These are phyloP conservation scores for Fusarium sp. DNA, from an alignment of 2,329 filamentous ascomycete genomes.

Conservation along the genomic window DNA sequence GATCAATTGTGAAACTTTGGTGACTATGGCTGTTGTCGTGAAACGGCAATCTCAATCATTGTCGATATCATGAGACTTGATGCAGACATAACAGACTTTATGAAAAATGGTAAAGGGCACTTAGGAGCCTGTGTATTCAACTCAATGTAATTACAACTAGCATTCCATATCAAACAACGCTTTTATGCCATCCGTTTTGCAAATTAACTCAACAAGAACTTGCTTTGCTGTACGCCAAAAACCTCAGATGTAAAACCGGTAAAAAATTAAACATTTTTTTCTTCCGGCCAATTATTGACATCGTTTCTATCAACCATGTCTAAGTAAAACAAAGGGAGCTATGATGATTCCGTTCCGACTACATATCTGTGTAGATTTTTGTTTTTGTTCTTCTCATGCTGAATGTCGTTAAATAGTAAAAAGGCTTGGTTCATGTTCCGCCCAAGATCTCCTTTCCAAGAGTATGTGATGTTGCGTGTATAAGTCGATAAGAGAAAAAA, in stretches of 20 bases:
- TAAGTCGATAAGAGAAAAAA: conserved; percentile 12
- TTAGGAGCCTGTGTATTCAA: conserved; percentile 4
- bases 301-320: conserved; percentile 45
- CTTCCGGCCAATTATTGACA: conserved; percentile 45
- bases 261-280: conserved; percentile 43
- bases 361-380: conserved; percentile 47
- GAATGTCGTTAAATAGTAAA: conserved; percentile 45
- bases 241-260: conserved; percentile 30
- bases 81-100: neutral
- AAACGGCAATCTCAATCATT: neutral
- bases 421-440: conserved; percentile 29
- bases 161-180: conserved; percentile 15
- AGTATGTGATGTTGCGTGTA: conserved; percentile 34
- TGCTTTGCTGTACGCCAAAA: conserved; percentile 16
- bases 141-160: neutral
- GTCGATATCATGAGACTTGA: neutral
- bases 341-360: conserved; percentile 38
- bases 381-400: conserved; percentile 45
- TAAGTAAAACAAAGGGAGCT: conserved; percentile 22
- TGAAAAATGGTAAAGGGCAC: no score
- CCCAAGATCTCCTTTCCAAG: conserved; percentile 34
- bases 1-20: neutral
- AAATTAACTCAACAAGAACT: conserved; percentile 5
- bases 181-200: conserved; percentile 6
- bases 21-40: neutral